A percentile compares a stretch with the other conserved stretches of the same genome.
phyloP scores from a whole-genome alignment of 2,329 filamentous ascomycete genomes.

The Phaeosphaeriaceae sp. region DNA sequence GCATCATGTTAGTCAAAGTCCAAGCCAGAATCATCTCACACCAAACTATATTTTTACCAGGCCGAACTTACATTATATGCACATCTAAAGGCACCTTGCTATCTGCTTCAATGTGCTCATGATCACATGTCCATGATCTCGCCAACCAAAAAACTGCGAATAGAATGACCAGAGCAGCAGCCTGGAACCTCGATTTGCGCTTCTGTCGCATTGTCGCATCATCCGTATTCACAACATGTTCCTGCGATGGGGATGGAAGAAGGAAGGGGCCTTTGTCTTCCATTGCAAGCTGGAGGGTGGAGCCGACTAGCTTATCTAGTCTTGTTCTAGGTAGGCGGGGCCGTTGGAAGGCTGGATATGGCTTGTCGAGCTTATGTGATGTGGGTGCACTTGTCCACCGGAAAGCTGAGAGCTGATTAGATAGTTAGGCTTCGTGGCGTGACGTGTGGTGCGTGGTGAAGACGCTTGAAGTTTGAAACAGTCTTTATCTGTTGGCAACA shows the following conservation, averaged over 20 bases:
- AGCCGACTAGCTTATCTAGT: slow-evolving; percentile 13
- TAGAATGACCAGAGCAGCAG: slow-evolving; percentile 31
- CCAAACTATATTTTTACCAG: neutral
- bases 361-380: slow-evolving; percentile 8
- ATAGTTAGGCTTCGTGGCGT: neutral
- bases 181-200: slow-evolving; percentile 32
- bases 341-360: neutral
- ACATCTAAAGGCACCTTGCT: slow-evolving; percentile 78
- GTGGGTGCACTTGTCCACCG: slow-evolving; percentile 9
- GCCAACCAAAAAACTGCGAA: slow-evolving; percentile 43
- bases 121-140: slow-evolving; percentile 32
- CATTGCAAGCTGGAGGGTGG: slow-evolving; percentile 21
- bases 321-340: neutral
- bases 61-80: slow-evolving; percentile 86
- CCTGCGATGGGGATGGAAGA: slow-evolving; percentile 19
- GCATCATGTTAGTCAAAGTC: neutral
- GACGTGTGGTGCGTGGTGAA: neutral
- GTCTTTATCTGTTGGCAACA: too few species aligned
- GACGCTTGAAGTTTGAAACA: neutral
- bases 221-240: slow-evolving; percentile 9
- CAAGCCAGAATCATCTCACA: neutral
- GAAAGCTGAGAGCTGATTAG: slow-evolving; percentile 14
- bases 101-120: slow-evolving; percentile 28
- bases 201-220: slow-evolving; percentile 25
- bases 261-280: slow-evolving; percentile 41